phyloP scores from a whole-genome alignment of 176 grass and related monocot species.

The Dactylis glomerata region DNA sequence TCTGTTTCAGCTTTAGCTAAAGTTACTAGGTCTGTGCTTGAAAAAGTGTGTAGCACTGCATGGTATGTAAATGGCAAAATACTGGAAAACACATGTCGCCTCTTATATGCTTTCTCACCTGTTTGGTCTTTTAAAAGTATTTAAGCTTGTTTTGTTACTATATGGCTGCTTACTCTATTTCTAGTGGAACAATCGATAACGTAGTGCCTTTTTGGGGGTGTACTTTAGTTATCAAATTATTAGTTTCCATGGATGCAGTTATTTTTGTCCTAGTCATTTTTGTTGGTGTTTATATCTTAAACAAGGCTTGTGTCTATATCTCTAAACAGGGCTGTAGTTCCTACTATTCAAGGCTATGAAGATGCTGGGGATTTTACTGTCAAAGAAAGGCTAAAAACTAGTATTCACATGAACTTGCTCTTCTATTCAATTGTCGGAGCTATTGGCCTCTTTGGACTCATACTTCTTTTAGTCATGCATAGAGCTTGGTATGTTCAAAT shows the following conservation, averaged over 20 bases:
- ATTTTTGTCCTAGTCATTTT: slow-evolving; percentile 16
- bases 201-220: slow-evolving; percentile 2
- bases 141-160: slow-evolving; percentile 1
- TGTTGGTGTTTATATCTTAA: slow-evolving; percentile 38
- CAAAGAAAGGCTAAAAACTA: slow-evolving; percentile 96
- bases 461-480: slow-evolving; percentile 91
- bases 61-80: background rate
- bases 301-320: slow-evolving; percentile 41
- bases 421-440: slow-evolving; percentile 96
- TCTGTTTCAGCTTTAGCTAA: slow-evolving; percentile 3
- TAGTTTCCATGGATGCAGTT: background rate
- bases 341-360: slow-evolving; percentile 97
- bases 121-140: slow-evolving; percentile 17
- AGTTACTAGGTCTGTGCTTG: background rate
- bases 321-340: slow-evolving; percentile 96
- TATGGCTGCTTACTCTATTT: slow-evolving; percentile 10
- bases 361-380: slow-evolving; percentile 98
- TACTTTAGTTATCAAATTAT: slow-evolving; percentile 20
- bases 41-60: background rate
- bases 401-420: slow-evolving; percentile 87
- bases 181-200: background rate
- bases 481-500: slow-evolving; percentile 60
- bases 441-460: slow-evolving; percentile 88
- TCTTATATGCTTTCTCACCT: background rate
- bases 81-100: background rate